A percentile compares a stretch with the other conserved stretches of the same genome.
Conservation (phyloP, 306 rosid genomes). For the Fagus crenata region DNA sequence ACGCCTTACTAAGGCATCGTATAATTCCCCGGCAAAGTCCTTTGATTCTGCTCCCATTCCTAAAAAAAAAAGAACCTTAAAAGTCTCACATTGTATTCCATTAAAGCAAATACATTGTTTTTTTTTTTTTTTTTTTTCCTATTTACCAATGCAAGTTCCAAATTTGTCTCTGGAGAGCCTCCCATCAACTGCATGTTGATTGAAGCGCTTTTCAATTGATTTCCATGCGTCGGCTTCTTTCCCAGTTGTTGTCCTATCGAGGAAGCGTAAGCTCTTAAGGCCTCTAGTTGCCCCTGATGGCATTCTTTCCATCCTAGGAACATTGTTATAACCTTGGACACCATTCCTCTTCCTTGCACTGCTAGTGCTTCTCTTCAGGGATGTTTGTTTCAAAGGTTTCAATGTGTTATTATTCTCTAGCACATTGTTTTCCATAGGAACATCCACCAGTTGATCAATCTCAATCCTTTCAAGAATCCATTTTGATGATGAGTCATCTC, state of each 20-base stretch:
- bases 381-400: slow-evolving; percentile 20
- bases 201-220: slow-evolving; percentile 55
- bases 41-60: slow-evolving; percentile 90
- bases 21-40: slow-evolving; percentile 79
- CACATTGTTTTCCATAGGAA: not conserved
- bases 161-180: slow-evolving; percentile 67
- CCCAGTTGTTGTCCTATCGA: slow-evolving; percentile 62
- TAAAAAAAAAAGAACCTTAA: slow-evolving; percentile 28
- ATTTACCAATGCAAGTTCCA: slow-evolving; percentile 73
- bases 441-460: slow-evolving; percentile 50
- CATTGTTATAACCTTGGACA: slow-evolving; percentile 5
- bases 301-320: slow-evolving; percentile 28
- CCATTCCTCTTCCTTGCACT: slow-evolving; percentile 36
- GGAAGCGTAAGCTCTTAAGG: slow-evolving; percentile 68
- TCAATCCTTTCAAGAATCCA: slow-evolving; percentile 61
- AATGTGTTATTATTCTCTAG: slow-evolving; percentile 4
- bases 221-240: slow-evolving; percentile 78
- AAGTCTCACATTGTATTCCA: slow-evolving; percentile 12
- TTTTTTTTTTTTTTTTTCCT: not conserved
- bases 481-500: slow-evolving; percentile 42
- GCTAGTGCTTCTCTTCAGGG: slow-evolving; percentile 18
- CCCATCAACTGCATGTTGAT: slow-evolving; percentile 42
- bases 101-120: not conserved
- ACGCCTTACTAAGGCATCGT: slow-evolving; percentile 69
- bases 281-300: slow-evolving; percentile 64